Conservation (phyloP, 192 early-diverging fungal genomes). For the Coemansia sp. region DNA sequence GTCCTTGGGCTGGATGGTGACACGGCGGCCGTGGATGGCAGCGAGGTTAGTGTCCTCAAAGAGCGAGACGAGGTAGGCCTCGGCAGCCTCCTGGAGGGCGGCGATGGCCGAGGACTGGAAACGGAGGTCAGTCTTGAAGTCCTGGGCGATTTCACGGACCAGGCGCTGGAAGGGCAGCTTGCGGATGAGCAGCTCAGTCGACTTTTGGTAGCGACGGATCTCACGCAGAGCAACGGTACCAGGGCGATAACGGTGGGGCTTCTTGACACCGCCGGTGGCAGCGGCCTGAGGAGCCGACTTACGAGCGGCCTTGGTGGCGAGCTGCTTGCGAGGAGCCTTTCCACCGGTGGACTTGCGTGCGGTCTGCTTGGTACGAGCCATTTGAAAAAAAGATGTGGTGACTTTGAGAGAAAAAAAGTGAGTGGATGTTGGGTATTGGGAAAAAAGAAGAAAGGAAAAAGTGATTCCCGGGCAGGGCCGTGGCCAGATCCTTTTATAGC, state of each 20-base stretch:
- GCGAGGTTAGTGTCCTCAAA: conserved; percentile 99
- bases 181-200: conserved; percentile 92
- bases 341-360: conserved; percentile 99
- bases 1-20: conserved; percentile 99
- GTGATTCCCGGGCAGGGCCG: conserved; percentile 1
- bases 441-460: neutral
- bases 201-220: conserved; percentile 95
- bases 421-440: neutral
- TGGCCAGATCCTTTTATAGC: neutral
- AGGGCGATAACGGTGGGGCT: conserved; percentile 83
- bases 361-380: conserved; percentile 89
- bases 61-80: conserved; percentile 87
- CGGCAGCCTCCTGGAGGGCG: conserved; percentile 97
- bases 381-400: conserved; percentile 19
- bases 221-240: conserved; percentile 91
- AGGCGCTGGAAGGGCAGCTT: conserved; percentile 95
- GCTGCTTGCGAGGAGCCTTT: conserved; percentile 98
- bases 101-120: conserved; percentile 99
- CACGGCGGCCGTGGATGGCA: conserved; percentile 99
- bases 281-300: conserved; percentile 80
- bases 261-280: conserved; percentile 95
- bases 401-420: neutral
- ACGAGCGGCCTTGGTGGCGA: conserved; percentile 94
- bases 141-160: conserved; percentile 98
- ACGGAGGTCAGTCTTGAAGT: conserved; percentile 99